These are phyloP conservation scores for Vicia faba DNA, from an alignment of 306 rosid genomes.

Conservation along the genomic window DNA sequence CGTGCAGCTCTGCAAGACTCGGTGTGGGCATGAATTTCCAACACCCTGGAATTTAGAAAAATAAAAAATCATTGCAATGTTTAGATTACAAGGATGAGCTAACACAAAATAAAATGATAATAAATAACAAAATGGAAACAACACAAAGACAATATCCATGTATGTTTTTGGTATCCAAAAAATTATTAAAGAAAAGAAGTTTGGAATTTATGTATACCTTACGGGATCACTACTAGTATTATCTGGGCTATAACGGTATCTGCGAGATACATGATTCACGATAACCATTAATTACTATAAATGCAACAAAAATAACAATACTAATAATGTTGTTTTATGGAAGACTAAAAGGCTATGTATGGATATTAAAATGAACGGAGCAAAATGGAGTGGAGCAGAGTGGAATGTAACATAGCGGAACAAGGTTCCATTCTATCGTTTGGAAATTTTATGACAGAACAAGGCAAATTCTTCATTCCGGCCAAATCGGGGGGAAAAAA, in stretches of 20 bases:
- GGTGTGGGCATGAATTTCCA: conserved; percentile 76
- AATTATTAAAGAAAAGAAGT: conserved; percentile 1
- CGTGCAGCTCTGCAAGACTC: conserved; percentile 86
- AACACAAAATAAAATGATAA: no score
- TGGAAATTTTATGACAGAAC: no score
- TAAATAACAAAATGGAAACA: no score
- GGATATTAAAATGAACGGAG: no score
- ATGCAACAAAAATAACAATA: not conserved
- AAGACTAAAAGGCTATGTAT: no score
- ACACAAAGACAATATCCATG: not conserved
- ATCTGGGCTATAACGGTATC: conserved; percentile 62
- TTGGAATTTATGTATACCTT: conserved; percentile 48
- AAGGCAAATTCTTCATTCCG: no score
- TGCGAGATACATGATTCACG: conserved; percentile 23
- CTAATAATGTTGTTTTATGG: not conserved
- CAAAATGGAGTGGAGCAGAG: no score
- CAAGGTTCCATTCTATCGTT: no score
- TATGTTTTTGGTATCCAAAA: not conserved
- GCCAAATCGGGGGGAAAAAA: no score
- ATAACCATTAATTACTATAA: not conserved
- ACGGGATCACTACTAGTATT: conserved; percentile 49
- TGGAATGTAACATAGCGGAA: no score
- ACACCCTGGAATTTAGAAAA: conserved; percentile 44
- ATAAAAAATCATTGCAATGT: not conserved
- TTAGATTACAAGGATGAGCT: not conserved